A percentile compares a stretch with the other conserved stretches of the same genome.
phyloP scores from a whole-genome alignment of 2,329 filamentous ascomycete species.

The Lasiodiplodia sp. region DNA sequence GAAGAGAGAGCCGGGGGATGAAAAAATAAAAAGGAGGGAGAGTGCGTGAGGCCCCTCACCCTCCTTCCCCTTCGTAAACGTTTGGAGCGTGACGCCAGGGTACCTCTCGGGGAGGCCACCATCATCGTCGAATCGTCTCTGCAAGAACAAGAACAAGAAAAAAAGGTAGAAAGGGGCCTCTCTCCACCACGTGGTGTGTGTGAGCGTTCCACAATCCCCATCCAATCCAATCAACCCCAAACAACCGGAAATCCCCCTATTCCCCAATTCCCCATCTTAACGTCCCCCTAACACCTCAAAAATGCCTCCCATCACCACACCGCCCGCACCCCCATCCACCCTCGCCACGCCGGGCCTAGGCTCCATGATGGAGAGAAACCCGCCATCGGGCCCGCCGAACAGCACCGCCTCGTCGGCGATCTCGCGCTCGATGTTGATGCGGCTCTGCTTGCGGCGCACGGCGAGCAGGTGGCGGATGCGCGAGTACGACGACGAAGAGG shows the following conservation, averaged over 20 bases:
- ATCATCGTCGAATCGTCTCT: background rate
- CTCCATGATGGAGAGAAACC: slow-evolving; percentile 36
- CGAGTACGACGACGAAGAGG: slow-evolving; percentile 32
- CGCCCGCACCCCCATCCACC: slow-evolving; percentile 32
- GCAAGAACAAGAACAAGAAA: background rate
- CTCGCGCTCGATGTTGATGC: slow-evolving; percentile 42
- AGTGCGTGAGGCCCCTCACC: background rate
- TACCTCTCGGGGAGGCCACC: background rate
- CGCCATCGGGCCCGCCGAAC: slow-evolving; percentile 39
- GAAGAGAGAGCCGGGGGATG: background rate
- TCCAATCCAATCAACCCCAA: background rate
- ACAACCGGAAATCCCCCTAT: background rate
- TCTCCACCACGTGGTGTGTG: no score
- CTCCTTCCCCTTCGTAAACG: background rate
- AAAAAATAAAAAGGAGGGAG: background rate
- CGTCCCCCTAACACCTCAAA: slow-evolving; percentile 46
- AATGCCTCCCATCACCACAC: slow-evolving; percentile 40
- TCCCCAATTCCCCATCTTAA: background rate
- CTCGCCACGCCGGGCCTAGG: slow-evolving; percentile 34
- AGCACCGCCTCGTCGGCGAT: slow-evolving; percentile 44
- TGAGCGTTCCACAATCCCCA: background rate
- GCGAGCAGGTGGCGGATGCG: slow-evolving; percentile 43
- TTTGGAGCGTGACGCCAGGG: background rate
- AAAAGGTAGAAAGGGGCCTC: background rate
- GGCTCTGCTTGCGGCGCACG: slow-evolving; percentile 41